These are phyloP conservation scores for Fusarium mundagurra DNA, from an alignment of 2,329 filamentous ascomycete genomes.

Conservation along the genomic window DNA sequence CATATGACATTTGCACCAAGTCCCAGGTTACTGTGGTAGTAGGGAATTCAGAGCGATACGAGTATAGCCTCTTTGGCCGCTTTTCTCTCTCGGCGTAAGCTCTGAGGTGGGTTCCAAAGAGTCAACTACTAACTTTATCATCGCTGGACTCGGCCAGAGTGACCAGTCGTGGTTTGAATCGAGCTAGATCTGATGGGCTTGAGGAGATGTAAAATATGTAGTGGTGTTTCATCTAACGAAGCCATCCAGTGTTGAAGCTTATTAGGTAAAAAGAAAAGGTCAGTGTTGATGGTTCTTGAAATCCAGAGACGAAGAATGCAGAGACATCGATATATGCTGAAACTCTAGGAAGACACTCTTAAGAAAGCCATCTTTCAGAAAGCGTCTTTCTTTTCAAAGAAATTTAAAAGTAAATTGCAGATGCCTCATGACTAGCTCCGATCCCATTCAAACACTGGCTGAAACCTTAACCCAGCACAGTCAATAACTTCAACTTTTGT, in stretches of 20 bases:
- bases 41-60: conserved; percentile 1
- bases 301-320: neutral
- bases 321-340: neutral
- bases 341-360: too few species aligned
- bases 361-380: neutral
- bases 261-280: too few species aligned
- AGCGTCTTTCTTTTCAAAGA: neutral
- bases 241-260: neutral
- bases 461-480: neutral
- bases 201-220: neutral
- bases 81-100: conserved; percentile 31
- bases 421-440: neutral
- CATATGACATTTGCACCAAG: neutral
- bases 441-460: neutral
- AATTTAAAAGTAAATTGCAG: neutral
- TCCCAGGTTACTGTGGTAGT: neutral
- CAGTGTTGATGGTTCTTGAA: neutral
- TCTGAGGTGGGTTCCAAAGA: neutral
- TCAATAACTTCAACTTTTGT: neutral
- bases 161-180: neutral
- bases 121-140: neutral
- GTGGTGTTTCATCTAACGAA: neutral
- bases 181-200: neutral
- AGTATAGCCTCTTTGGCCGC: conserved; percentile 23
- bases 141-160: neutral